Base-by-base conservation (phyloP, 1,284 basidiomycete genomes). In the Wallemia ichthyophaga region DNA sequence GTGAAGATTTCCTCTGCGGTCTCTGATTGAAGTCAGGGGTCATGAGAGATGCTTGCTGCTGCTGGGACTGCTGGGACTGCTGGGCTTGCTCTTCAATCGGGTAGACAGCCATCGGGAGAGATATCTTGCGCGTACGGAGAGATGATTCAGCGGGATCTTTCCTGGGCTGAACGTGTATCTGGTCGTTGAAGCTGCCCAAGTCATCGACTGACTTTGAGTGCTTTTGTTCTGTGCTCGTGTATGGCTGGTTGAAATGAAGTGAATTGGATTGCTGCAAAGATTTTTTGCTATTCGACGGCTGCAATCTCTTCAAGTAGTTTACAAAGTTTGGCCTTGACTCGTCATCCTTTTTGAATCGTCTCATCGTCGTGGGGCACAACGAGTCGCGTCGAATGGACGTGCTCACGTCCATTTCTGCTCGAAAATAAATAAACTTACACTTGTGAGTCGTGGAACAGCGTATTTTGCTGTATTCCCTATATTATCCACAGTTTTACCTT, bases 111-210 rank as follows among this genome's bases (percentile, higher is more conserved):
- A 56, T 25, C n/a, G 55, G 55, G 25, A 56, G 55, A 21, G 55
- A 56, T 11, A 56, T 56, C 55, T 56, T 56, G 25, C 55, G 55
- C 7, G 55, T 56, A 19, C 55, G 19, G 55, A 56, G 37, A 48
- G 37, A 48, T 48, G 37, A 48, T 19, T 48, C 37, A 19, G 37
- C 37, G n/a, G n/a, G 37, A 48, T 48, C 37, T 48, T 21, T 48
- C 37, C 37, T 48, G n/a, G 37, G 37, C 13, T 48, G 37, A 17
- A 5, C 13, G 13, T 48, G 37, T 48, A 48, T 13, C 37, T 48
- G 37, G 5, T 48, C 37, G n/a, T 48, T 48, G n/a, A 48, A 48
- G 37, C 37, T 48, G n/a, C n/a, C n/a, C 5, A 48, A 21, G n/a
- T 48, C 37, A 19, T 48, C 37, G 7, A 48, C 37, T 13, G 37